Percentiles rank a stretch among this genome's conserved stretches.
These are phyloP conservation scores for Myrica gale DNA, from an alignment of 306 rosid genomes.

Conservation along the genomic window DNA sequence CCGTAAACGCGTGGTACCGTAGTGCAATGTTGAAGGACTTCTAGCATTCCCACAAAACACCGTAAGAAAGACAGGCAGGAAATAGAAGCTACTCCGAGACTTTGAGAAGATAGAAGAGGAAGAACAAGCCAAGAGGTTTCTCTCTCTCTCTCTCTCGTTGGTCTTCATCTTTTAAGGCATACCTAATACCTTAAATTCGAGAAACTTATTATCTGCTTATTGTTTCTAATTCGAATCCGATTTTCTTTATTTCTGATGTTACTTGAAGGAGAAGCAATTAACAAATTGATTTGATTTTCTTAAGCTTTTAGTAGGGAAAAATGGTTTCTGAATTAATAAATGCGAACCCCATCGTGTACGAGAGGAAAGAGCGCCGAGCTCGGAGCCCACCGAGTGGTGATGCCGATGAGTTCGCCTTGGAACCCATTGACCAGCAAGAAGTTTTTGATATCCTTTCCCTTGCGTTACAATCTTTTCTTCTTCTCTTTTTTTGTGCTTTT, in stretches of 20 bases:
- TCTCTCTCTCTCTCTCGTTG: no score
- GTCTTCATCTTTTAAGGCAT: no score
- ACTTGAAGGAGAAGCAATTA: background rate
- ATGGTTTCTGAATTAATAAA: conserved; percentile 80
- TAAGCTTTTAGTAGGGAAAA: conserved; percentile 1
- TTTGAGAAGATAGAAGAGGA: no score
- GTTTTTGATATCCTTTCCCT: conserved; percentile 81
- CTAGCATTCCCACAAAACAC: no score
- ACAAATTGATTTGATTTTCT: background rate
- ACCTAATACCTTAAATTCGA: no score
- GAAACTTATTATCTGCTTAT: no score
- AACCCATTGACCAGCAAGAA: conserved; percentile 75
- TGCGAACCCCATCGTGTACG: conserved; percentile 73
- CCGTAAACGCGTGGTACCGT: no score
- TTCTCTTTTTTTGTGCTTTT: background rate
- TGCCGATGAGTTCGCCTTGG: conserved; percentile 45
- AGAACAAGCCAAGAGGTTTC: no score
- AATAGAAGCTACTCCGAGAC: no score
- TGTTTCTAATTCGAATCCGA: background rate
- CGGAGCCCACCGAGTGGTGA: conserved; percentile 39
- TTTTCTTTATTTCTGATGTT: background rate
- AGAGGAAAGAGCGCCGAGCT: conserved; percentile 74
- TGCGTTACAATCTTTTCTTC: background rate
- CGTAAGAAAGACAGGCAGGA: no score
- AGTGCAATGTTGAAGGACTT: no score